A percentile compares a stretch with the other conserved stretches of the same genome.
Evolutionary conservation across 768 basidiomycete species (phyloP).

Genomic region (Lanmaoa rubissima): DNA sequence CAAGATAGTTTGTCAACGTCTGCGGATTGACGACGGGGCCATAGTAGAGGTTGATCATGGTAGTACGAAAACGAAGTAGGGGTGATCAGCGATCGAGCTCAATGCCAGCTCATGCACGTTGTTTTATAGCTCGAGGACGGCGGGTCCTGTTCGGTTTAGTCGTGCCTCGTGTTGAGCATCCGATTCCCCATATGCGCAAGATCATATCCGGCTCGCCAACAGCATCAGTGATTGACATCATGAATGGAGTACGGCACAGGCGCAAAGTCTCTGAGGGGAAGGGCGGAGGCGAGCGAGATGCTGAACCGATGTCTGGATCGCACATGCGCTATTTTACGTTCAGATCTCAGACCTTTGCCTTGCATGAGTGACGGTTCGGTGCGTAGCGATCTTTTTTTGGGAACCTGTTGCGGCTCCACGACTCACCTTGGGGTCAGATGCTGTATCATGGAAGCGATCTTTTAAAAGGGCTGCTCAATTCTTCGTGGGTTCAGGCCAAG

Average conservation of each 20-base stretch:
- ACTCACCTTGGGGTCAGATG: too few relatives aligned
- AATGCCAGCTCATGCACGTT: neutral
- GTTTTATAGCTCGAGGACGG: neutral
- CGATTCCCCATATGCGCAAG: neutral
- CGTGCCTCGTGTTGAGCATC: neutral
- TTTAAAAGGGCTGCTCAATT: too few relatives aligned
- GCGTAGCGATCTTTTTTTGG: too few relatives aligned
- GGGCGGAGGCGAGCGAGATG: neutral
- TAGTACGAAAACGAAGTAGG: neutral
- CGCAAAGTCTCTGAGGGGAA: neutral
- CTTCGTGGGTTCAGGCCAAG: too few relatives aligned
- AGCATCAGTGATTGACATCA: neutral
- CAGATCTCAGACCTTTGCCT: too few relatives aligned
- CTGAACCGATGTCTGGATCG: neutral
- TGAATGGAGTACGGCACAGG: neutral
- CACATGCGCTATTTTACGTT: too few relatives aligned
- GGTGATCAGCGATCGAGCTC: neutral
- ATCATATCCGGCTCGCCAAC: neutral
- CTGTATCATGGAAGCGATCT: too few relatives aligned
- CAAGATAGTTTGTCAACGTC: conserved; percentile 40
- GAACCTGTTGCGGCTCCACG: too few relatives aligned
- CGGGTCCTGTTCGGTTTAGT: conserved; percentile 1
- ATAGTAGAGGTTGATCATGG: conserved; percentile 44
- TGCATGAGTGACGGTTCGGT: too few relatives aligned
- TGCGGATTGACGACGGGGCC: conserved; percentile 57